Base-by-base conservation (phyloP, 148 eudicot genomes). In the Simmondsia chinensis region DNA sequence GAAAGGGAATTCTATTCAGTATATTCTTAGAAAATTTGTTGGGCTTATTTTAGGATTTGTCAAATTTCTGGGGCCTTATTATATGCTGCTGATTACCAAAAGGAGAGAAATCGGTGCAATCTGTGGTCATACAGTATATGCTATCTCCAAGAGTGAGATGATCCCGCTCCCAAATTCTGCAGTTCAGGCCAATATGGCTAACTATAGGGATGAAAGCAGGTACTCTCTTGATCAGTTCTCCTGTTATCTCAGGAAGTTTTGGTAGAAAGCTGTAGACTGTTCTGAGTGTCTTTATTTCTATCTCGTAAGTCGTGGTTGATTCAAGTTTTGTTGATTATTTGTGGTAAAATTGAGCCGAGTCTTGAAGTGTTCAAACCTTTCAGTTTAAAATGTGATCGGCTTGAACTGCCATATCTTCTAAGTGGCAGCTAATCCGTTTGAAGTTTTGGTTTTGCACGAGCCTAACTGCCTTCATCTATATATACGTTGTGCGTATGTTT, bases 61-160 rank as follows among this genome's bases (percentile, higher is more conserved):
- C 43, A 85, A 79, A 44, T 91, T 91, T 66, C 54, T 76, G 52
- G 97, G 95, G 44, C 95, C 97, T 13, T 89, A 89, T 49, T 81
- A 89, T 64, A 84, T 89, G 93, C 53, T 89, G 43, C 50, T 89
- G 46, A 82, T 91, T 40, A 91, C 97, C 9, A 59, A 79, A 66
- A 65, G 97, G 69, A 76, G 72, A 76, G 63, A 65, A 57, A 74
- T 91, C 50, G 97, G 97, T 59, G 68, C 73, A 38, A 82, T 91
- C 21, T 79, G 81, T 68, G 97, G 97, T 31, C 97, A 91, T 61
- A 42, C 49, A 7, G 46, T 91, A 39, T 91, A 91, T 68, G 88
- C 83, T 14, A 41, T 91, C 42, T 64, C 88, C 13, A 86, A 91
- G 67, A 85, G 81, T 54, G 86, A 72, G 63, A 55, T 91, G 48